A percentile compares a stretch with the other conserved stretches of the same genome.
Evolutionary conservation across 192 early-diverging fungal species (phyloP).

Genomic region (Coemansia sp.): DNA sequence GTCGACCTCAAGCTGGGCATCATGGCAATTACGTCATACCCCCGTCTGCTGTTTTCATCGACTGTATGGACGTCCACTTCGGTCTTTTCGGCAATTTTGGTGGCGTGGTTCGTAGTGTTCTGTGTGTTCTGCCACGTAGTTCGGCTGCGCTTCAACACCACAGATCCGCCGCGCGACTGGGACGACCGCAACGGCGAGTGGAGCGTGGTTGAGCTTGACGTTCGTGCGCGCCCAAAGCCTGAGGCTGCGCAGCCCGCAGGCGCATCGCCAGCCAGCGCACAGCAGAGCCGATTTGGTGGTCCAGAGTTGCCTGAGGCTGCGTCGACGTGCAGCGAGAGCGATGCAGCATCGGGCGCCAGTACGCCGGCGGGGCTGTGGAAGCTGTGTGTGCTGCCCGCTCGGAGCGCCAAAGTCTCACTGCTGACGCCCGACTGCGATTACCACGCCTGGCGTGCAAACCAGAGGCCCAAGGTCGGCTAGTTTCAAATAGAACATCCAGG

Average conservation of each 20-base stretch:
- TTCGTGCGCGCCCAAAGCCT: slow-evolving; percentile 26
- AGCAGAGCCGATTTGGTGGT: neutral
- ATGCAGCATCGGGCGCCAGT: neutral
- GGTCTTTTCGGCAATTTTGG: slow-evolving; percentile 51
- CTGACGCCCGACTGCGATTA: slow-evolving; percentile 45
- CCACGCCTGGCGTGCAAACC: slow-evolving; percentile 22
- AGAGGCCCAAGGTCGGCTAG: slow-evolving; percentile 6
- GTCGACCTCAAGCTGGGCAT: slow-evolving; percentile 43
- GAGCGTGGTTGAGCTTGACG: slow-evolving; percentile 49
- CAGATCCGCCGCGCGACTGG: slow-evolving; percentile 54
- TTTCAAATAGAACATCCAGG: neutral
- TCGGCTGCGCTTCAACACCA: slow-evolving; percentile 45
- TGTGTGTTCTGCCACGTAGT: slow-evolving; percentile 50
- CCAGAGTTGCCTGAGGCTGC: slow-evolving; percentile 4
- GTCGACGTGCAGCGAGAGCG: slow-evolving; percentile 10
- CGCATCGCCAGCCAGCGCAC: neutral
- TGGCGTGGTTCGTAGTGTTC: slow-evolving; percentile 49
- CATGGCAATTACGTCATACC: slow-evolving; percentile 39
- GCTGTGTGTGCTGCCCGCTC: slow-evolving; percentile 36
- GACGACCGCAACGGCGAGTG: slow-evolving; percentile 54
- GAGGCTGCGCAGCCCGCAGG: neutral
- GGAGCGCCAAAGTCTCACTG: slow-evolving; percentile 21
- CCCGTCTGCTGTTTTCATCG: slow-evolving; percentile 50
- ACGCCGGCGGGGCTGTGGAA: slow-evolving; percentile 34
- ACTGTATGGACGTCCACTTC: slow-evolving; percentile 49